Base-by-base conservation (phyloP, 1,139 yeast species). In the Insectozyma bohioensis region DNA sequence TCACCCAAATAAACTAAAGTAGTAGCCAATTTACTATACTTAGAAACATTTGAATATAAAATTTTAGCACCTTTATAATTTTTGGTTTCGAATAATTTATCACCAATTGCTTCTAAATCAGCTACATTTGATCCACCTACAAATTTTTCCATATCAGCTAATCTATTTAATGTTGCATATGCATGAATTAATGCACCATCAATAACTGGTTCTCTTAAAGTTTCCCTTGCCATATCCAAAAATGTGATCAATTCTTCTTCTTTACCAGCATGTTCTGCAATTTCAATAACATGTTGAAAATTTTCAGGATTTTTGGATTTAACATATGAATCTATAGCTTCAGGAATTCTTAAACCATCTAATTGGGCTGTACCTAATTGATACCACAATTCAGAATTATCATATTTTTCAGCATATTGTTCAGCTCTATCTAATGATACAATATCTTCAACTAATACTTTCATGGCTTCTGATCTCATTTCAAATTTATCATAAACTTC, bases 291-390 rank as follows among this genome's bases (percentile, higher is more conserved):
- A 52, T 85, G 90, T 39, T 81, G 88, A 54, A 74, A 92, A 67
- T 92, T 88, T 41, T 85, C 78, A 35, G 97, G 95, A 58, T 92
- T 95, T 52, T 83, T 78, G 24, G 97, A 95, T 54, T 80, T 85
- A 52, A 90, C 85, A 51, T 85, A 86, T 12, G 96, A 86, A 37
- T 79, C 81, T 52, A 92, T 85, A 20, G 98, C 90, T 55, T 92
- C 97, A 29, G 90, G 84, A 41, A 92, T 79, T 52, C 97, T 80
- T 54, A 90, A 74, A 35, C 97, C 98, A 51, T 88, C 87, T 54
- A 92, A 75, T 66, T 94, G 98, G 37, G 98, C 97, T 58, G 82
- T 79, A 75, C 97, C 99, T 42, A 94, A 76, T 62, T 88, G 95
- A 52, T 85, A 83, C 97, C 97, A 92, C 45, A 92, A 74, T 49